These are phyloP conservation scores for Chaetomiaceae sp. DNA, from an alignment of 2,329 filamentous ascomycete species.

Conservation along the genomic window DNA sequence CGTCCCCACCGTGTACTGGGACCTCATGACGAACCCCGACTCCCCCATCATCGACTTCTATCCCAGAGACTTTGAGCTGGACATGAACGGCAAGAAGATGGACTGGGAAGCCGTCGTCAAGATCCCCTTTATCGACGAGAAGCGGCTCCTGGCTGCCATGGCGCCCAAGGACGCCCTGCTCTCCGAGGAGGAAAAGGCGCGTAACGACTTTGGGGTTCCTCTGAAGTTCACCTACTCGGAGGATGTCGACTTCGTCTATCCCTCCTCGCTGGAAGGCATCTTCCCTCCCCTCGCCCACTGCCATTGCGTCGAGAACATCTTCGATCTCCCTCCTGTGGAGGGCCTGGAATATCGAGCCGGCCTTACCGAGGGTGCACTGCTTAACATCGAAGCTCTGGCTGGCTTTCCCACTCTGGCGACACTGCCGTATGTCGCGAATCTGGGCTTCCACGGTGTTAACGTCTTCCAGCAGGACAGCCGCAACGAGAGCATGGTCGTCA, in stretches of 20 bases:
- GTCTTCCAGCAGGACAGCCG: constrained; percentile 95
- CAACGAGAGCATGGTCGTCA: constrained; percentile 94
- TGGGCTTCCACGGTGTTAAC: constrained; percentile 85
- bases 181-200: constrained; percentile 69
- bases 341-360: constrained; percentile 82
- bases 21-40: constrained; percentile 83
- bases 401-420: constrained; percentile 90
- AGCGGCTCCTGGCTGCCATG: constrained; percentile 80
- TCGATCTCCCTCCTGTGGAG: constrained; percentile 88
- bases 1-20: constrained; percentile 80
- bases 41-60: constrained; percentile 99
- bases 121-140: constrained; percentile 97
- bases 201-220: constrained; percentile 88
- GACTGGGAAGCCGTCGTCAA: constrained; percentile 99
- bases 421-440: constrained; percentile 72
- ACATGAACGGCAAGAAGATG: constrained; percentile 99
- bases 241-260: constrained; percentile 75
- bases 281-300: constrained; percentile 87
- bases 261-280: constrained; percentile 79
- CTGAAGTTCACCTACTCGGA: constrained; percentile 87
- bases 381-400: constrained; percentile 78
- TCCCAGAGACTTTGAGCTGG: constrained; percentile 90
- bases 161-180: constrained; percentile 73
- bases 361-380: constrained; percentile 75
- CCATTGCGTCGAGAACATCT: constrained; percentile 92